phyloP scores from a whole-genome alignment of 2,329 filamentous ascomycete species.

The Xylaria sp. region DNA sequence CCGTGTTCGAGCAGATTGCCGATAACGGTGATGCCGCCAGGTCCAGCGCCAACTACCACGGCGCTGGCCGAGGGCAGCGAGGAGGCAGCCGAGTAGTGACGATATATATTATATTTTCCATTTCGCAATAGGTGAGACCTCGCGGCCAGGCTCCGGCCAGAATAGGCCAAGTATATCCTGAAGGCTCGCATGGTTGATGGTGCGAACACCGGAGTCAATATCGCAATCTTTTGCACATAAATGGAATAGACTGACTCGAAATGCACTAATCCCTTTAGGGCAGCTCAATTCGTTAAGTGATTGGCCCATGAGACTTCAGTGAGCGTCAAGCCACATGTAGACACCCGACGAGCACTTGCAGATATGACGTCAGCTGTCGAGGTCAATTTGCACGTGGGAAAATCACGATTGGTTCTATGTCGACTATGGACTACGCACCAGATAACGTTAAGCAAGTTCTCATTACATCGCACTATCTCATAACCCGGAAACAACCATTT shows the following conservation, averaged over 20 bases:
- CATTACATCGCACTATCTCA: background rate
- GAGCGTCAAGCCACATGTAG: background rate
- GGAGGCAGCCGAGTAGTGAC: slow-evolving; percentile 50
- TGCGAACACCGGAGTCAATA: slow-evolving; percentile 19
- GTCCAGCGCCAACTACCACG: slow-evolving; percentile 67
- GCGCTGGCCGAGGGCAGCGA: slow-evolving; percentile 47
- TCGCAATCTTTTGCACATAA: background rate
- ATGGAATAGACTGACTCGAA: background rate
- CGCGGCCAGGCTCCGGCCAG: background rate
- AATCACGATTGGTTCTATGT: background rate
- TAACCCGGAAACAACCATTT: background rate
- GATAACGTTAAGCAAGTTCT: background rate
- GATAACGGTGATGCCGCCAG: slow-evolving; percentile 67
- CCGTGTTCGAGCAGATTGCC: slow-evolving; percentile 68
- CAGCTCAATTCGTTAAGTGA: background rate
- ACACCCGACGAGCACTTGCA: background rate
- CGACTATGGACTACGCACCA: background rate
- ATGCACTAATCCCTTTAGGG: background rate
- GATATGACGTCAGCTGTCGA: slow-evolving; percentile 8
- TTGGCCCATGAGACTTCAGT: no score
- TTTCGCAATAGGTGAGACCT: slow-evolving; percentile 1
- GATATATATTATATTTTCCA: slow-evolving; percentile 37
- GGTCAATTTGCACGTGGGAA: background rate
- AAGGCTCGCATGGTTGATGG: slow-evolving; percentile 26
- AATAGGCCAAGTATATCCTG: slow-evolving; percentile 20